phyloP scores from a whole-genome alignment of 345 rosid genomes.

The Eucalyptus polybractea region DNA sequence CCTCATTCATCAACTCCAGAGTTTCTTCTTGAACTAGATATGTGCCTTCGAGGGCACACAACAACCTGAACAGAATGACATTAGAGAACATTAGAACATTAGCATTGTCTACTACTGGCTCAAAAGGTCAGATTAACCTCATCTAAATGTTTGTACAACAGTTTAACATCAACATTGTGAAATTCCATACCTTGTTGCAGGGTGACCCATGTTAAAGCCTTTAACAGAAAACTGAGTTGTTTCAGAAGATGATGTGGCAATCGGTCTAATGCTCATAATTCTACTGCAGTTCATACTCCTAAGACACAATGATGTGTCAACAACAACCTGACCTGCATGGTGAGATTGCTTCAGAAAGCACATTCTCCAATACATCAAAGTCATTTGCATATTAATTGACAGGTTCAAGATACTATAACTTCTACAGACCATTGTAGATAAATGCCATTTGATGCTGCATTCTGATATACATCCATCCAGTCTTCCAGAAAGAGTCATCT shows the following conservation, averaged over 20 bases:
- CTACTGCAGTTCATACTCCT: conserved; percentile 41
- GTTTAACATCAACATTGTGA: not conserved
- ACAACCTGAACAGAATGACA: conserved; percentile 39
- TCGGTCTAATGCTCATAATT: conserved; percentile 64
- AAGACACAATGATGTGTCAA: conserved; percentile 56
- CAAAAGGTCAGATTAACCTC: not conserved
- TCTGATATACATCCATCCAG: conserved; percentile 77
- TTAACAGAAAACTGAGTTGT: conserved; percentile 56
- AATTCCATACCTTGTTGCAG: conserved; percentile 50
- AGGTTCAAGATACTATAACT: not conserved
- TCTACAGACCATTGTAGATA: not conserved
- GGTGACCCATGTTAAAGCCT: conserved; percentile 65
- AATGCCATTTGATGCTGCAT: conserved; percentile 83
- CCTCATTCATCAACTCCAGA: conserved; percentile 31
- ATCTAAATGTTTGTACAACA: not conserved
- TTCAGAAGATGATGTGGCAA: conserved; percentile 56
- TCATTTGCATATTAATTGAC: not conserved
- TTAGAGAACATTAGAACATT: not conserved
- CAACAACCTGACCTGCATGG: conserved; percentile 73
- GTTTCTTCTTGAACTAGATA: conserved; percentile 55
- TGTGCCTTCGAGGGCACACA: conserved; percentile 86
- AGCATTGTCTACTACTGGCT: not conserved
- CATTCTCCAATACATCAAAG: not conserved
- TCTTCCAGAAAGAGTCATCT: conserved; percentile 72
- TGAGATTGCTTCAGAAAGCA: not conserved